Evolutionary conservation across 1,284 basidiomycete species (phyloP).

Genomic region (Heterobasidion irregulare): DNA sequence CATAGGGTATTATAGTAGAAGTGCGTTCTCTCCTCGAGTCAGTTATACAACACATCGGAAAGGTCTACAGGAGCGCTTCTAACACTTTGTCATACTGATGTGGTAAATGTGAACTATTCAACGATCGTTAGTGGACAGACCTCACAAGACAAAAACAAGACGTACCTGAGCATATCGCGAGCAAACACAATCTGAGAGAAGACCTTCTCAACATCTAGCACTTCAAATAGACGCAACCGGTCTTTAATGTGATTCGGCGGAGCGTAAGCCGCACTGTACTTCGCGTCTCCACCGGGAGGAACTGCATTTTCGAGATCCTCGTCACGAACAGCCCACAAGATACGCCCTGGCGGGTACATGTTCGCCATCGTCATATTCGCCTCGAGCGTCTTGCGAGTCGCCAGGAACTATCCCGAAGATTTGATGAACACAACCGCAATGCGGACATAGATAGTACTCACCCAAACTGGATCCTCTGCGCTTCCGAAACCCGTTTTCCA

Average conservation of each 20-base stretch:
- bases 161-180: slow-evolving; percentile 70
- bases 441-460: slow-evolving; percentile 21
- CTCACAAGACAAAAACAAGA: background rate
- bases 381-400: slow-evolving; percentile 75
- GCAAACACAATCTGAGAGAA: slow-evolving; percentile 79
- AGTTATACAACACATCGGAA: background rate
- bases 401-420: slow-evolving; percentile 46
- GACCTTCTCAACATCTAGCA: slow-evolving; percentile 63
- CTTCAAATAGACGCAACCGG: slow-evolving; percentile 58
- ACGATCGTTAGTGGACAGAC: background rate
- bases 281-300: slow-evolving; percentile 2
- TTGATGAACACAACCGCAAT: background rate
- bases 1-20: no score
- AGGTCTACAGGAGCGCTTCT: slow-evolving; percentile 46
- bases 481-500: slow-evolving; percentile 50
- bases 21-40: no score
- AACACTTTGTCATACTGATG: slow-evolving; percentile 42
- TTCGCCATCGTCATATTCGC: slow-evolving; percentile 75
- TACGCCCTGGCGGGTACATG: slow-evolving; percentile 72
- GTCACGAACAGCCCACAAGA: slow-evolving; percentile 71
- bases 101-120: slow-evolving; percentile 23
- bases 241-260: slow-evolving; percentile 6
- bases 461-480: slow-evolving; percentile 57
- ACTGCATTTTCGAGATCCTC: slow-evolving; percentile 29
- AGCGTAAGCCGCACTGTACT: slow-evolving; percentile 9